A percentile compares a stretch with the other conserved stretches of the same genome.
Conservation (phyloP, 805 yeast genomes). For the Kodamaea nitidulidarum region DNA sequence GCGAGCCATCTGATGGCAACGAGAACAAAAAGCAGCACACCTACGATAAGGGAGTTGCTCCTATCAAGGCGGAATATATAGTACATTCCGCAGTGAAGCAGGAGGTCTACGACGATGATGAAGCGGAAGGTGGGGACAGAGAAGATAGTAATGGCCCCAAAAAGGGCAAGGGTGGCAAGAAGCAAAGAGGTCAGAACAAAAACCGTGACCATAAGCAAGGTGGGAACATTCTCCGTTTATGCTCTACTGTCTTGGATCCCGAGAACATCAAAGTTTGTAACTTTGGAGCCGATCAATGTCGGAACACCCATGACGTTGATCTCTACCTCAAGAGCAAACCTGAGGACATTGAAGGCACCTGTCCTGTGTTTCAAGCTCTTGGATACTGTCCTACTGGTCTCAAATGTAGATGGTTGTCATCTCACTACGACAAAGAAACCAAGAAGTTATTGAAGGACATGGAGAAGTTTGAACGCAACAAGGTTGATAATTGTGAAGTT, state of each 20-base stretch:
- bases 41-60: constrained; percentile 61
- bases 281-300: constrained; percentile 68
- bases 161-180: constrained; percentile 40
- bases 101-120: constrained; percentile 39
- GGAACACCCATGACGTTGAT: constrained; percentile 70
- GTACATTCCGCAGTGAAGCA: constrained; percentile 37
- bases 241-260: constrained; percentile 61
- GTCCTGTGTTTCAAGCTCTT: constrained; percentile 78
- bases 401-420: constrained; percentile 85
- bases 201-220: constrained; percentile 69
- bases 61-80: constrained; percentile 68
- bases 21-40: constrained; percentile 18
- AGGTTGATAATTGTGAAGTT: constrained; percentile 49
- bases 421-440: constrained; percentile 56
- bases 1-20: constrained; percentile 15
- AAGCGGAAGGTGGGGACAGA: constrained; percentile 43
- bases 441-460: constrained; percentile 43
- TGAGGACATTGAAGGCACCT: constrained; percentile 65
- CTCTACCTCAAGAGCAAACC: constrained; percentile 63
- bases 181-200: constrained; percentile 78
- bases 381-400: constrained; percentile 93
- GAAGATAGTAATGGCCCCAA: constrained; percentile 23
- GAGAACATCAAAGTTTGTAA: constrained; percentile 46
- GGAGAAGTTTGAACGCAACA: constrained; percentile 30
- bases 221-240: constrained; percentile 60